Base-by-base conservation (phyloP, 2,329 filamentous ascomycete genomes). In the Teratosphaeria destructans region DNA sequence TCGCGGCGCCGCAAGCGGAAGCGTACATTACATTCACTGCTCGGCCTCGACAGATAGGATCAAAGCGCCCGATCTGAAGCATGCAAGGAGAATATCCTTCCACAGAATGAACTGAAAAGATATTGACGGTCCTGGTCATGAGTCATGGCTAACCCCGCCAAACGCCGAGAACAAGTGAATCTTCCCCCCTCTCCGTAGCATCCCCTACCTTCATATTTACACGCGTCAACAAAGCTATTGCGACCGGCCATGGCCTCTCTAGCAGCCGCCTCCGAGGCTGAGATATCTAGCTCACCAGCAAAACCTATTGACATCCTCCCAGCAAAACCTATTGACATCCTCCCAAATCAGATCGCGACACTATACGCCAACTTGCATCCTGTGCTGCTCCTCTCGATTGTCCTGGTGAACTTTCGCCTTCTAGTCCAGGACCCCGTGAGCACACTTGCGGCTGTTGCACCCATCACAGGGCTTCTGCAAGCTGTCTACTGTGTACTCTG, bases 341-440 rank as follows among this genome's bases (percentile, higher is more conserved):
- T 72, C 34, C 63, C 61, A 29, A 64, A 59, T 32, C 66, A 68
- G 53, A 27, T 64, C 26, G 65, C 71, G 2, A 65, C 62, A 55
- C 62, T 72, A 53, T 81, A 87, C 69, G 83, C 86, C 12, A 80
- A 89, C 68, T 73, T 84, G 23, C 88, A 95, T 65, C 86, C 89
- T 0, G 73, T 81, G 29, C 74, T 90, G 11, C 78, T 95, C 34
- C 79, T 89, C 34, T 81, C 80, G 10, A 74, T 87, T 39, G 85
- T 87, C 70, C 79, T 81, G 54, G 70, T 82, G 63, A 82, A 82
- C 47, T 93, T 95, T 73, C 71, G 76, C 39, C 75, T 80, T 19
- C 78, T 95, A 29, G 87, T 95, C 32, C 77, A 79, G 16, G 82
- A 92, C 64, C 89, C 91, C 0, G 81, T 87, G 2, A 74, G 80